Base-by-base conservation (phyloP, 345 rosid species). In the rapeseed (Brassica napus) region DNA sequence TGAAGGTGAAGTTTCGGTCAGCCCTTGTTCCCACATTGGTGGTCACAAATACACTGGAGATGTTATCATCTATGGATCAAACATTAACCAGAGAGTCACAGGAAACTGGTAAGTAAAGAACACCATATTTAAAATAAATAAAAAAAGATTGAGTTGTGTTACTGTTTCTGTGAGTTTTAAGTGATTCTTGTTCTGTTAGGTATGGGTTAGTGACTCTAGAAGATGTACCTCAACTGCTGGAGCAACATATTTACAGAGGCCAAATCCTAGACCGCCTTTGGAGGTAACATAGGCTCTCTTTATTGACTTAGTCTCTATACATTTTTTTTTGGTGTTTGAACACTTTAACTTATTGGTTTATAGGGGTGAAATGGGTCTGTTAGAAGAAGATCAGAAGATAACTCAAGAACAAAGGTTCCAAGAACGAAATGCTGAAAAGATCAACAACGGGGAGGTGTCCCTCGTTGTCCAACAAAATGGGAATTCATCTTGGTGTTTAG, bases 21-120 rank as follows among this genome's bases (percentile, higher is more conserved):
- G 98, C 83, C 96, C 99, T 37, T 95, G 99, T 83, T 95, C 98
- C 49, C 99, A 95, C 80, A 86, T 95, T 47, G 99, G 99, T 39
- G 99, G 96, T 26, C 97, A 93, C 63, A 90, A 87, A 77, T 93
- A 91, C 79, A 96, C 99, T 0, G 99, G 99, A 74, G 93, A 95
- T 78, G 93, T 95, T 65, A 95, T 95, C 39, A 87, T 95, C 72
- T 90, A 93, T 81, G 91, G 88, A 79, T 73, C 88, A 62, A 87
- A 85, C 78, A 72, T 85, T 52, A 82, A 75, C 65, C 88, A 89
- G 59, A 84, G 80, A 75, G 72, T 93, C 69, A 81, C 91, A 3
- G 99, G 98, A 73, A 93, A 95, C 77, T 91, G 99, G 99, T 92
- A 84, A 80, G 88, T 74, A 54, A 54, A 71, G 4, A 37, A 35